Conservation (phyloP, 331 rosid species). For the Telfairia occidentalis region DNA sequence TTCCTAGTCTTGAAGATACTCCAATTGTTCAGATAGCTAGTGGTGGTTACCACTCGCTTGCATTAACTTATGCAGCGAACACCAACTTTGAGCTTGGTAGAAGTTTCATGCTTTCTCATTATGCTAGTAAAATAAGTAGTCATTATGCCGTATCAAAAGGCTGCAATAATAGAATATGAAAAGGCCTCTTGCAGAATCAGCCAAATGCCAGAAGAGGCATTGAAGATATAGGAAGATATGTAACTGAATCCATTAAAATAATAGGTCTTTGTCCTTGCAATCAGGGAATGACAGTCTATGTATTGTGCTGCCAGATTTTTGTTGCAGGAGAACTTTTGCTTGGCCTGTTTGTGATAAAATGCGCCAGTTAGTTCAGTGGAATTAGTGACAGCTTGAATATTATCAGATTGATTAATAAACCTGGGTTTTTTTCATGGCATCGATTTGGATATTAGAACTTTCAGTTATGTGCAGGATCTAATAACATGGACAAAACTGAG, state of each 20-base stretch:
- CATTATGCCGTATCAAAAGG: not conserved
- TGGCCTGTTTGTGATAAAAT: not conserved
- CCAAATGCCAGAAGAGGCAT: not conserved
- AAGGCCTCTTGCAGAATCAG: not conserved
- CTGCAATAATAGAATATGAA: not conserved
- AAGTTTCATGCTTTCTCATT: not conserved
- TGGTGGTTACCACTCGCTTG: conserved; percentile 96
- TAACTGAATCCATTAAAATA: not conserved
- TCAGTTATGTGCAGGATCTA: not conserved
- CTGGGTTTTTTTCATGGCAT: not conserved
- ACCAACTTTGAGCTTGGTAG: too few relatives aligned
- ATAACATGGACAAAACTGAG: not conserved
- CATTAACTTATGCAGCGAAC: too few relatives aligned
- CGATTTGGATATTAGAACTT: not conserved
- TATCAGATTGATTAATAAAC: not conserved
- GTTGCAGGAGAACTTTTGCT: not conserved
- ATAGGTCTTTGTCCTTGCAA: not conserved
- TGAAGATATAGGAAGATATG: not conserved
- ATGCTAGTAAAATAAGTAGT: not conserved
- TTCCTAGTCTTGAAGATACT: conserved; percentile 60
- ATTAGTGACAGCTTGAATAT: not conserved
- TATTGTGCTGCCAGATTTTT: not conserved
- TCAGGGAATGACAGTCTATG: not conserved
- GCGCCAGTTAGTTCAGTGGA: not conserved
- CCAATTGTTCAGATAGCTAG: conserved; percentile 58